Base-by-base conservation (phyloP, 83 land plant genomes). In the Isoetes engelmannii region DNA sequence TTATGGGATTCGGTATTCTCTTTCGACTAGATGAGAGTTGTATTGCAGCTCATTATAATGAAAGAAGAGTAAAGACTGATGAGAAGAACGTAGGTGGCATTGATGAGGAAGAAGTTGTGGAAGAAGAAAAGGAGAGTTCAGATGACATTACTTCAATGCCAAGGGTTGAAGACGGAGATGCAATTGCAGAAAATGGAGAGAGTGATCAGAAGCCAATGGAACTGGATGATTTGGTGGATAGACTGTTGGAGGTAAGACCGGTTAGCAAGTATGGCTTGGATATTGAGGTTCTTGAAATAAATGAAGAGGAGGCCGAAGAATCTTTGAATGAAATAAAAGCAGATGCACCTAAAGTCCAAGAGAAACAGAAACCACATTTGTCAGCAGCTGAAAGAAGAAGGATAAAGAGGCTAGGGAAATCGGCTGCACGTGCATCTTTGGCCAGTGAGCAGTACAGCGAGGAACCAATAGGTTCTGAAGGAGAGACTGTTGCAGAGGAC, bases 1-100 rank as follows among this genome's bases (percentile, higher is more conserved):
- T 95, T 7, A 95, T 95, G 99, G 99, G 99, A 13, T 95, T 95
- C 79, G 97, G 97, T 41, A 44, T 95, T 68, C 71, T 95, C 5
- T 95, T 95, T 72, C 87, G 99, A 62, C 75, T 95, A 75, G 99
- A 95, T 71, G 99, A 95, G 63, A 88, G 93, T 71, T 90, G 87
- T 44, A 80, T 95, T 62, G 96, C 82, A 45, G 86, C 89, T 20
- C 99, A 95, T 79, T 48, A 86, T 48, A 88, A 95, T 85, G 99
- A 95, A 77, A 85, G 99, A 64, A 81, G 92, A 61, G 84, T 86
- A 3, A 76, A 87, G 47, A 68, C 63, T 71, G 69, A 50, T 54
- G 75, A 70, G 21, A 51, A 47, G 7, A 44, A 55, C 48, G 66
- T 55, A 5, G 75, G 43, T 64, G n/a, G 20, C 28, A 61, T 64